A percentile compares a stretch with the other conserved stretches of the same genome.
Conservation (phyloP, 441 rosid genomes). For the Aquilaria agallochum region DNA sequence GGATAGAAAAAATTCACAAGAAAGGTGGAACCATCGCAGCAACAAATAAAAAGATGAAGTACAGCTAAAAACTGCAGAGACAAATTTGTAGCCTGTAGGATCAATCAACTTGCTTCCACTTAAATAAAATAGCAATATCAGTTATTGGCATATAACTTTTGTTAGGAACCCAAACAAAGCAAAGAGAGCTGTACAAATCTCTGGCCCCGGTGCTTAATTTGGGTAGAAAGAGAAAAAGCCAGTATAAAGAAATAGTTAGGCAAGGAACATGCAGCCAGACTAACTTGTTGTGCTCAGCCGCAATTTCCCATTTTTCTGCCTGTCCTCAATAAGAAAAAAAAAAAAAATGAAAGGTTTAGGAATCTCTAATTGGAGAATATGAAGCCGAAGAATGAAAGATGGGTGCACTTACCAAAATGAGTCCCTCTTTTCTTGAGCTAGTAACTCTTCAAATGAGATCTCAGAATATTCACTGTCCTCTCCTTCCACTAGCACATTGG, state of each 20-base stretch:
- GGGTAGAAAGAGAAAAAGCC: background rate
- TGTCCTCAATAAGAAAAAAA: slow-evolving; percentile 21
- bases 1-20: background rate
- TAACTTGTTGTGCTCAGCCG: slow-evolving; percentile 19
- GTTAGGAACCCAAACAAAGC: background rate
- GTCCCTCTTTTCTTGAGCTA: slow-evolving; percentile 90
- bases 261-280: slow-evolving; percentile 1
- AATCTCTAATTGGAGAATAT: background rate
- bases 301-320: slow-evolving; percentile 59
- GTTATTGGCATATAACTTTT: background rate
- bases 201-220: background rate
- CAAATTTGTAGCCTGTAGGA: no score
- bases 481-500: slow-evolving; percentile 31
- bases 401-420: slow-evolving; percentile 63
- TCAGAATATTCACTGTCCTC: slow-evolving; percentile 51
- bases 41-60: no score
- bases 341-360: background rate
- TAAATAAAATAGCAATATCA: background rate
- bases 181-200: background rate
- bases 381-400: slow-evolving; percentile 7
- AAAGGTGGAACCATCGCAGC: background rate
- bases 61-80: no score
- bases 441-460: slow-evolving; percentile 81
- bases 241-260: no score
- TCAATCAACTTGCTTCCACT: slow-evolving; percentile 7